Conservation (phyloP, 1,139 yeast species). For the Geotrichum carabidarum region DNA sequence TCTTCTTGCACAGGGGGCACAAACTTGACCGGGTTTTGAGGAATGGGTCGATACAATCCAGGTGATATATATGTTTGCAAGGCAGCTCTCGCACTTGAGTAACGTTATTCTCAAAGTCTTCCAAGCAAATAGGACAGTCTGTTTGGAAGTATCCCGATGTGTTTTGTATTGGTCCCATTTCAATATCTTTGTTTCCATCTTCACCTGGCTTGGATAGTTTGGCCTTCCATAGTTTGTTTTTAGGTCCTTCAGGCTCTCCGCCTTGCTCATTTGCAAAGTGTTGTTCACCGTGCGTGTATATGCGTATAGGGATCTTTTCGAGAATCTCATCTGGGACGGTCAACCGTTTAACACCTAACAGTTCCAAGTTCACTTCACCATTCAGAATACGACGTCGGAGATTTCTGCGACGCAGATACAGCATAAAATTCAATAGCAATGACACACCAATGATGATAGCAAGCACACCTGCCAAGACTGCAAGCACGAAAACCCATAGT, state of each 20-base stretch:
- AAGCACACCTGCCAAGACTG: slow-evolving; percentile 21
- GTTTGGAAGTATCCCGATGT: slow-evolving; percentile 24
- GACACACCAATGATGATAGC: slow-evolving; percentile 18
- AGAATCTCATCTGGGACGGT: slow-evolving; percentile 28
- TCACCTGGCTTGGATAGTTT: neutral
- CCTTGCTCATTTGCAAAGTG: slow-evolving; percentile 8
- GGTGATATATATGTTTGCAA: slow-evolving; percentile 30
- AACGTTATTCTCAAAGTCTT: slow-evolving; percentile 25
- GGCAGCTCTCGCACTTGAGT: slow-evolving; percentile 30
- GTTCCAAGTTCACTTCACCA: slow-evolving; percentile 31
- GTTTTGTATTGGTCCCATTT: neutral
- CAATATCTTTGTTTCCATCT: neutral
- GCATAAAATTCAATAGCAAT: slow-evolving; percentile 22
- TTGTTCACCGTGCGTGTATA: slow-evolving; percentile 21
- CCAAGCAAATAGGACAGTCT: slow-evolving; percentile 32
- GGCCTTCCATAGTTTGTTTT: neutral
- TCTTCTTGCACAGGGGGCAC: slow-evolving; percentile 31
- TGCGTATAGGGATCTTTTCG: slow-evolving; percentile 25
- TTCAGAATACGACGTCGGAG: slow-evolving; percentile 26
- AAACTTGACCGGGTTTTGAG: slow-evolving; percentile 27
- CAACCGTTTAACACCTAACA: slow-evolving; percentile 27
- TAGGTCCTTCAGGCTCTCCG: neutral
- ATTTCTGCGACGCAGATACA: slow-evolving; percentile 24
- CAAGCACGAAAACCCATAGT: slow-evolving; percentile 22
- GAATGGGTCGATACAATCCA: slow-evolving; percentile 30